These are phyloP conservation scores for Rauvolfia tetraphylla DNA, from an alignment of 257 asterid species.

Conservation along the genomic window DNA sequence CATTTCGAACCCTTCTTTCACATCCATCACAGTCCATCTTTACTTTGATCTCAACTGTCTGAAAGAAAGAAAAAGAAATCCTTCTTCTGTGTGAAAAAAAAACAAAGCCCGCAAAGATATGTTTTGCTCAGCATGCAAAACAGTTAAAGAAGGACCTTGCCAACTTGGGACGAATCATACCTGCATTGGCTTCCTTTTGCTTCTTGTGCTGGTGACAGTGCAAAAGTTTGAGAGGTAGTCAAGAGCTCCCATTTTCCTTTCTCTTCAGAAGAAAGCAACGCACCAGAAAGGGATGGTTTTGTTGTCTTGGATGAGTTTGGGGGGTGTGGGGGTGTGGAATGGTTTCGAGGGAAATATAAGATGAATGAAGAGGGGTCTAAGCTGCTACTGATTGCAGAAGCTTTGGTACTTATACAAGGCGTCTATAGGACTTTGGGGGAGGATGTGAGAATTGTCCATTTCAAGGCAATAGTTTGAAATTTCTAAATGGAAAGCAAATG, in stretches of 20 bases:
- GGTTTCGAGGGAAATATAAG: not conserved
- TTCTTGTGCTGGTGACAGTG: conserved; percentile 59
- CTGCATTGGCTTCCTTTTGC: conserved; percentile 77
- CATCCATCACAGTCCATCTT: conserved; percentile 97
- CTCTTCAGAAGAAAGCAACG: conserved; percentile 24
- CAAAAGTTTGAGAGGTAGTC: conserved; percentile 80
- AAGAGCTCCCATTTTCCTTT: conserved; percentile 70
- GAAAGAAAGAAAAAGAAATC: not conserved
- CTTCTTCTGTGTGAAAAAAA: not conserved
- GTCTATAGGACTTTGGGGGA: conserved; percentile 17
- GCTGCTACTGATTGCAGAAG: not conserved
- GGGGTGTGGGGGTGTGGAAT: not conserved
- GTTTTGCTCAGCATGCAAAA: not conserved
- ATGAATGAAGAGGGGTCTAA: not conserved
- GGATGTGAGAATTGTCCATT: conserved; percentile 16
- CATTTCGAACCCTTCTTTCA: conserved; percentile 80
- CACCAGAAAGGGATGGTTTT: not conserved
- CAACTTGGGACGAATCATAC: conserved; percentile 25
- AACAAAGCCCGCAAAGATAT: not conserved
- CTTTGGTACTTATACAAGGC: conserved; percentile 15
- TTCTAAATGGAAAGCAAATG: conserved; percentile 31
- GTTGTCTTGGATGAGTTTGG: not conserved
- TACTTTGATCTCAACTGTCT: conserved; percentile 89
- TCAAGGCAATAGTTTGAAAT: conserved; percentile 10
- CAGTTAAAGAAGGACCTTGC: not conserved